These are phyloP conservation scores for Calcarisporium arbuscula DNA, from an alignment of 2,329 filamentous ascomycete species.

Conservation along the genomic window DNA sequence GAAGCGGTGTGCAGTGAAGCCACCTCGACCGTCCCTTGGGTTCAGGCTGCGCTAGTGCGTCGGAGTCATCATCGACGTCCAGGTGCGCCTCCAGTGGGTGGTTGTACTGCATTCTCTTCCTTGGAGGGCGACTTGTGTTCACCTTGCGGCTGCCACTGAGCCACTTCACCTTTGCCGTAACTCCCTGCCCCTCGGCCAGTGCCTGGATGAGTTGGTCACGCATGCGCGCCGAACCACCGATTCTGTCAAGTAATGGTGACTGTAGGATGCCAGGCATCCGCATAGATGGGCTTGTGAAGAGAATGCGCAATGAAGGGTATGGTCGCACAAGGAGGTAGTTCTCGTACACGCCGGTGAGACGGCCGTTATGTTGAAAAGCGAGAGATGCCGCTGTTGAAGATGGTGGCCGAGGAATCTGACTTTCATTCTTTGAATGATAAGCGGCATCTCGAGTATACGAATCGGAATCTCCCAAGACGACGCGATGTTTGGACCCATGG, in stretches of 20 bases:
- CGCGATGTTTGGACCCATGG: constrained; percentile 8
- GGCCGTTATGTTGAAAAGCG: constrained; percentile 14
- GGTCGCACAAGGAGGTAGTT: constrained; percentile 61
- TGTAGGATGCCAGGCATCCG: constrained; percentile 63
- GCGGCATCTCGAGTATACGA: not conserved
- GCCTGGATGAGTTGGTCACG: constrained; percentile 48
- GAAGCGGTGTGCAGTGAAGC: constrained; percentile 70
- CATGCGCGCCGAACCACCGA: constrained; percentile 42
- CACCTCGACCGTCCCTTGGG: constrained; percentile 57
- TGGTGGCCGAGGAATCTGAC: not conserved
- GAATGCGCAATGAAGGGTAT: constrained; percentile 57
- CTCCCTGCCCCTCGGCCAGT: constrained; percentile 60
- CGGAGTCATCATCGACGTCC: constrained; percentile 8
- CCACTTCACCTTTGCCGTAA: constrained; percentile 60
- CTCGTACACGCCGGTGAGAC: constrained; percentile 32
- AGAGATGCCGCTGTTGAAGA: constrained; percentile 1
- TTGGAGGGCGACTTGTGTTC: constrained; percentile 2
- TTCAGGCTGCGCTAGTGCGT: constrained; percentile 7
- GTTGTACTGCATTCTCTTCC: constrained; percentile 9
- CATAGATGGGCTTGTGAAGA: constrained; percentile 63
- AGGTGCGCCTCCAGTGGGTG: constrained; percentile 49
- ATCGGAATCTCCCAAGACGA: constrained; percentile 10
- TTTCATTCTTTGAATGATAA: not conserved
- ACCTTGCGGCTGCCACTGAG: constrained; percentile 7
- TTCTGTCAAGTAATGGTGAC: constrained; percentile 47